Evolutionary conservation across 257 asterid species (phyloP), one percentile per base, ranked within the genome.

Genomic region (Schizonepeta tenuifolia): DNA sequence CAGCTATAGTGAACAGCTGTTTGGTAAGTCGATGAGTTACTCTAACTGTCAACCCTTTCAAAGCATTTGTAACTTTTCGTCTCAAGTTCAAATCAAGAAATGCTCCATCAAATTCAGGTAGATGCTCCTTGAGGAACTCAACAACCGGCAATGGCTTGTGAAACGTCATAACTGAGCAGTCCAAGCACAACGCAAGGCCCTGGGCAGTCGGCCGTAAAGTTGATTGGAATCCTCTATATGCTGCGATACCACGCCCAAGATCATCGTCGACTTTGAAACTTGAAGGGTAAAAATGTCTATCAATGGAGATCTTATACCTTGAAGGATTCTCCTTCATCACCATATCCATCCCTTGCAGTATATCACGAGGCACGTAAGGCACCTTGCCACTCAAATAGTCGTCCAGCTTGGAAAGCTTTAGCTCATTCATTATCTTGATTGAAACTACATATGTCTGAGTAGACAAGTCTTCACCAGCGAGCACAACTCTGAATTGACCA

Each of bases 271-370:
- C 51, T 65, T 55, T 70, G 78, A 63, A 83, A 67, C 70, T 66
- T n/a, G 79, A 66, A n/a, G 84, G 66, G 67, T 85, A 88, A 77
- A 83, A 90, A 76, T 74, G 70, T 38, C 83, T 70, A 49, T 86
- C 96, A 36, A 80, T 77, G 43, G 76, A 33, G n/a, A 77, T 64
- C 72, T 87, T 73, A 65, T 67, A 40, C 68, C 73, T 88, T 5
- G 83, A 58, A 49, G 96, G 96, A 70, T 90, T 88, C 57, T 88
- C 93, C 82, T 90, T 90, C 93, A 86, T 78, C 38, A 88, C 88
- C 81, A 88, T 44, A 69, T 86, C 95, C 95, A 88, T 79, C 35
- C 86, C 90, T 54, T 86, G 97, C 66, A 88, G 83, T 65, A 88
- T 77, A 69, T 81, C 88, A 74, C 91, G 97, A 70, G 97, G 95